Percentiles rank a stretch among this genome's conserved stretches.
These are phyloP conservation scores for Cutaneotrichosporon cutaneum DNA, from an alignment of 1,284 basidiomycete species.

Conservation along the genomic window DNA sequence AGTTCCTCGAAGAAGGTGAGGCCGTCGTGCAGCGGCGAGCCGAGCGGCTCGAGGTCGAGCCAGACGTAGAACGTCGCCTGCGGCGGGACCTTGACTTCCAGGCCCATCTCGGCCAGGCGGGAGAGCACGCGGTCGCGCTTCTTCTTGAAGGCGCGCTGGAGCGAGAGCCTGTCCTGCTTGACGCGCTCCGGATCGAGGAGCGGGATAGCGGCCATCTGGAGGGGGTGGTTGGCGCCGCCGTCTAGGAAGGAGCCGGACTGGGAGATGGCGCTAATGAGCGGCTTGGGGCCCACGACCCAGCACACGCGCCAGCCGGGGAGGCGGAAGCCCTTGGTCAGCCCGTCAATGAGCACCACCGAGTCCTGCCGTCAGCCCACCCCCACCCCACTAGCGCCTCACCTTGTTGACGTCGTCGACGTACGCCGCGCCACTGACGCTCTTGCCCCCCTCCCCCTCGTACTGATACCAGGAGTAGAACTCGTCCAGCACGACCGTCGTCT, in stretches of 20 bases:
- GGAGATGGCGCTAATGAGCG: slow-evolving; percentile 77
- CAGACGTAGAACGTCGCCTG: slow-evolving; percentile 85
- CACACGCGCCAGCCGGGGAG: slow-evolving; percentile 90
- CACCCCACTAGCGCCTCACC: slow-evolving; percentile 53
- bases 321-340: slow-evolving; percentile 77
- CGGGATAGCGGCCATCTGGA: slow-evolving; percentile 78
- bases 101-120: slow-evolving; percentile 72
- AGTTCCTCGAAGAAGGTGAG: slow-evolving; percentile 93
- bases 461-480: slow-evolving; percentile 72
- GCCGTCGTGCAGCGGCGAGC: slow-evolving; percentile 80
- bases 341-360: slow-evolving; percentile 80
- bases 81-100: slow-evolving; percentile 73
- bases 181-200: slow-evolving; percentile 72
- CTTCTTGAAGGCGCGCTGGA: slow-evolving; percentile 82
- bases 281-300: slow-evolving; percentile 95
- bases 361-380: slow-evolving; percentile 55
- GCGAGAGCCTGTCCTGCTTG: slow-evolving; percentile 69
- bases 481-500: slow-evolving; percentile 76
- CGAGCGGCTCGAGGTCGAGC: slow-evolving; percentile 76
- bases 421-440: slow-evolving; percentile 75
- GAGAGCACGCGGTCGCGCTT: slow-evolving; percentile 87
- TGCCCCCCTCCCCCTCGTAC: slow-evolving; percentile 78
- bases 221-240: slow-evolving; percentile 83
- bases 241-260: slow-evolving; percentile 87
- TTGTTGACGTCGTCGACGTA: slow-evolving; percentile 83